A percentile compares a stretch with the other conserved stretches of the same genome.
Evolutionary conservation across 441 rosid species (phyloP).

Genomic region (Populus hybrid): DNA sequence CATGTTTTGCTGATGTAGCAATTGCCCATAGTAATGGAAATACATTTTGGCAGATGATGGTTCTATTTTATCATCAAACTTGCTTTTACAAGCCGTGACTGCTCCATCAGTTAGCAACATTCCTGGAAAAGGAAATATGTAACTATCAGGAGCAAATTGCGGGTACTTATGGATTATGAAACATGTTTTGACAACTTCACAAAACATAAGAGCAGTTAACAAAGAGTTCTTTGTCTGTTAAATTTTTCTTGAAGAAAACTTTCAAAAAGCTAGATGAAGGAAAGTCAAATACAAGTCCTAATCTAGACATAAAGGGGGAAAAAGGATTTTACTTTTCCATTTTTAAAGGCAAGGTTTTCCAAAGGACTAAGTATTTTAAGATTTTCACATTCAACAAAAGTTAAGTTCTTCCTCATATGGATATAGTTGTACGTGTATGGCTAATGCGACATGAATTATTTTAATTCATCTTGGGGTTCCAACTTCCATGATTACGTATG

Average conservation of each 20-base stretch:
- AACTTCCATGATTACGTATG: background rate
- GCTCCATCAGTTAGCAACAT: slow-evolving; percentile 38
- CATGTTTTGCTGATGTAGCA: slow-evolving; percentile 97
- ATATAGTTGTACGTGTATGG: too few species aligned
- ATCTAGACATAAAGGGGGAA: background rate
- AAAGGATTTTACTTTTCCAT: background rate
- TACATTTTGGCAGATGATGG: slow-evolving; percentile 92
- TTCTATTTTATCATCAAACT: slow-evolving; percentile 85
- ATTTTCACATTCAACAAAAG: too few species aligned
- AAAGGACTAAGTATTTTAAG: too few species aligned
- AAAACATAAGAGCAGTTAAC: too few species aligned
- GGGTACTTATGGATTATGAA: background rate
- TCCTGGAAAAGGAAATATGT: slow-evolving; percentile 36
- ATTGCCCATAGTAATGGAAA: slow-evolving; percentile 92
- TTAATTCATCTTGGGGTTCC: background rate
- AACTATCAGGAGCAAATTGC: slow-evolving; percentile 18
- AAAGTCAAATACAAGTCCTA: background rate
- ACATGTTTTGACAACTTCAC: too few species aligned
- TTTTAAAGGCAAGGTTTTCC: too few species aligned
- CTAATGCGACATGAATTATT: background rate
- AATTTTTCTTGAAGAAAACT: too few species aligned
- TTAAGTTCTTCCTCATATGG: too few species aligned
- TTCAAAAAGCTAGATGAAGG: background rate
- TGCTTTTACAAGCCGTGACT: slow-evolving; percentile 47
- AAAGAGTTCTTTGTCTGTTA: too few species aligned